Conservation (phyloP, 139 green algal species). For the Trebouxia sp. region DNA sequence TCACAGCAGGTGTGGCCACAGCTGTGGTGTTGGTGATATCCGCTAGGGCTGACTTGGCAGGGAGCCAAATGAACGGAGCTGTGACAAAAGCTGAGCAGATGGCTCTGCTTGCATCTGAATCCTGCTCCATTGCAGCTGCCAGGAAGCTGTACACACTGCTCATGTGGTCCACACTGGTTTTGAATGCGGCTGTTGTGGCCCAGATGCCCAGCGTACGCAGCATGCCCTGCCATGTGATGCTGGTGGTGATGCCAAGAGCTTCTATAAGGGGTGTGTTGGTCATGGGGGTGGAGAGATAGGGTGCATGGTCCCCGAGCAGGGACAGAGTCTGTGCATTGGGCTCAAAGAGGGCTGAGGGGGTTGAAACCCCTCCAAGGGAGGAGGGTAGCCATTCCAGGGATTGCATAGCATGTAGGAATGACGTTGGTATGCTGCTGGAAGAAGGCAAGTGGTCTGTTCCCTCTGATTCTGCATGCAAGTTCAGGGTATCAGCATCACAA, state of each 20-base stretch:
- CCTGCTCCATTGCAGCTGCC: neutral
- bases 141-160: neutral
- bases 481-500: too few relatives aligned
- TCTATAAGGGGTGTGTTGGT: neutral
- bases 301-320: neutral
- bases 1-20: neutral
- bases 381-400: neutral
- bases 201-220: slow-evolving; percentile 11
- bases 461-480: neutral
- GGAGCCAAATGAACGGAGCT: neutral
- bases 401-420: neutral
- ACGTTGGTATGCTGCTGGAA: neutral
- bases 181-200: neutral
- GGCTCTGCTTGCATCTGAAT: neutral
- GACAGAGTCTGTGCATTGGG: neutral
- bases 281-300: neutral
- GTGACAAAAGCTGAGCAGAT: neutral
- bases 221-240: neutral
- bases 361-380: neutral
- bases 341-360: neutral
- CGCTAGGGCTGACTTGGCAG: neutral
- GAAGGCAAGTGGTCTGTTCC: neutral
- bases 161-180: slow-evolving; percentile 4
- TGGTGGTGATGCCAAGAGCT: neutral
- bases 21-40: neutral